Percentiles rank a stretch among this genome's conserved stretches.
phyloP scores from a whole-genome alignment of 2,329 filamentous ascomycete genomes.

The Fusarium napiforme region DNA sequence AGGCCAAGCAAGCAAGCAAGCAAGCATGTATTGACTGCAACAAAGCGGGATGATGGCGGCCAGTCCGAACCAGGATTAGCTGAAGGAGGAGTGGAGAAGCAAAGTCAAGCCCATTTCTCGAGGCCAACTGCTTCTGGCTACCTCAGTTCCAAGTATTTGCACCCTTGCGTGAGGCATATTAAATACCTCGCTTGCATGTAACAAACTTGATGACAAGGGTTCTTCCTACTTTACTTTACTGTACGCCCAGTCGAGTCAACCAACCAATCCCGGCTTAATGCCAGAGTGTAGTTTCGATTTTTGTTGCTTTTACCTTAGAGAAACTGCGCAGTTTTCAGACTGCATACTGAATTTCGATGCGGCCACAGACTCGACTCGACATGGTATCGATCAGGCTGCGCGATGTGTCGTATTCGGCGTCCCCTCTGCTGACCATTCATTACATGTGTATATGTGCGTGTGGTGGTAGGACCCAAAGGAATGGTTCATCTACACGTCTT shows the following conservation, averaged over 20 bases:
- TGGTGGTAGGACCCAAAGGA: constrained; percentile 11
- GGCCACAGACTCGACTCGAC: background rate
- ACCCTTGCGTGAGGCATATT: constrained; percentile 15
- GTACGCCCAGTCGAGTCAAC: background rate
- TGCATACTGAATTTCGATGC: constrained; percentile 1
- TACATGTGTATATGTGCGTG: background rate
- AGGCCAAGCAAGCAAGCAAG: background rate
- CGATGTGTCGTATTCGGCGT: constrained; percentile 8
- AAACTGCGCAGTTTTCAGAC: constrained; percentile 5
- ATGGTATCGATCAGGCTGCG: constrained; percentile 10
- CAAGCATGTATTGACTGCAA: constrained; percentile 2
- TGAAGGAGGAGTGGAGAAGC: constrained; percentile 34
- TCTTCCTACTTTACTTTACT: background rate
- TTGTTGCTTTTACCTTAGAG: constrained; percentile 28
- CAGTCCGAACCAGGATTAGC: constrained; percentile 37
- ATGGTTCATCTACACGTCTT: constrained; percentile 16
- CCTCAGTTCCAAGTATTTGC: constrained; percentile 27
- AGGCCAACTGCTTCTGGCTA: constrained; percentile 35
- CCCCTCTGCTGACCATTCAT: constrained; percentile 8
- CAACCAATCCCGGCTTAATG: constrained; percentile 22
- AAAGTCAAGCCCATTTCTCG: constrained; percentile 5
- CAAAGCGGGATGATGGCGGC: constrained; percentile 26
- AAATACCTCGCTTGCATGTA: constrained; percentile 36
- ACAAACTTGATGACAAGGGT: constrained; percentile 4
- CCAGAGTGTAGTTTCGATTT: constrained; percentile 29